These are phyloP conservation scores for Pythium folliculosum DNA, from an alignment of 352 stramenopile genomes.

Conservation along the genomic window DNA sequence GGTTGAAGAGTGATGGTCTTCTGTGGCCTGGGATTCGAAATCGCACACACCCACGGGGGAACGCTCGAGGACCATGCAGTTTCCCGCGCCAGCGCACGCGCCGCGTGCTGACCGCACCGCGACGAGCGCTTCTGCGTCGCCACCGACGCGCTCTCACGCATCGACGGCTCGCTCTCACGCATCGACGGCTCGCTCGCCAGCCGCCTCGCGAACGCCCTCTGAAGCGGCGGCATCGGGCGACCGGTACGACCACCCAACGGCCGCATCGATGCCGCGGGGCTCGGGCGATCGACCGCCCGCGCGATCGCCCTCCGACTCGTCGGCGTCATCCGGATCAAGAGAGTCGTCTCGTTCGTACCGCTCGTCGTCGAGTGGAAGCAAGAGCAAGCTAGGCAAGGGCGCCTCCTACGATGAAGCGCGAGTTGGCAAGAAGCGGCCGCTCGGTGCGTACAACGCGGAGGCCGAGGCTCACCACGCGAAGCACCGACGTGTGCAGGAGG, in stretches of 20 bases:
- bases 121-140: no score
- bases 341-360: neutral
- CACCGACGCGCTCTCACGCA: no score
- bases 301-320: constrained; percentile 5
- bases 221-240: no score
- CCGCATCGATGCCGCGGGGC: neutral
- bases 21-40: no score
- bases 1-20: no score
- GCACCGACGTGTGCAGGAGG: neutral
- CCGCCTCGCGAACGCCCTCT: no score
- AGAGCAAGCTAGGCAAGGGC: neutral
- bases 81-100: no score
- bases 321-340: constrained; percentile 1
- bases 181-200: no score
- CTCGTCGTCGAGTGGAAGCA: neutral
- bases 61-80: no score
- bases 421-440: constrained; percentile 11
- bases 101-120: no score
- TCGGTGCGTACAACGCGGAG: neutral
- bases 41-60: no score
- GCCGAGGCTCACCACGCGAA: neutral
- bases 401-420: neutral
- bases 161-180: no score
- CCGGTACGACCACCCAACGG: neutral
- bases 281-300: neutral